phyloP scores from a whole-genome alignment of 257 asterid species.

The Parsonsia alboflavescens region DNA sequence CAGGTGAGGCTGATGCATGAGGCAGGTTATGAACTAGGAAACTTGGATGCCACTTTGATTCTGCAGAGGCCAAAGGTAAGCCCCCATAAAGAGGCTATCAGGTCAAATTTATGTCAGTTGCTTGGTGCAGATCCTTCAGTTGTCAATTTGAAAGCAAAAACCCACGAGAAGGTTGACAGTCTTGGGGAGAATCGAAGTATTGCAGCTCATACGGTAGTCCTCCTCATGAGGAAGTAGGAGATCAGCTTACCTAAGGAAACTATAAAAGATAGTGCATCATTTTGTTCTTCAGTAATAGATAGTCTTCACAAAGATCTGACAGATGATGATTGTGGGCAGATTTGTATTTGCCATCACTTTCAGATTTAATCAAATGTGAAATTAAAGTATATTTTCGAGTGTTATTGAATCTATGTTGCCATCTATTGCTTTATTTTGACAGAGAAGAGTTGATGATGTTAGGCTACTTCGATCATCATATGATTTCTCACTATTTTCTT shows the following conservation, averaged over 20 bases:
- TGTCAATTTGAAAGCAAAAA: slow-evolving; percentile 88
- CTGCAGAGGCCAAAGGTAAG: slow-evolving; percentile 90
- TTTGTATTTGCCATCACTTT: background rate
- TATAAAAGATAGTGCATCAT: slow-evolving; percentile 8
- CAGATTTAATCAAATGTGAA: background rate
- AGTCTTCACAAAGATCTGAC: background rate
- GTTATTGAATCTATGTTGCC: background rate
- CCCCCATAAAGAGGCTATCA: slow-evolving; percentile 85
- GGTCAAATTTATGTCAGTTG: slow-evolving; percentile 67
- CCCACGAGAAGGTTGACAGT: slow-evolving; percentile 97
- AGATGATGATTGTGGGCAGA: too few species aligned
- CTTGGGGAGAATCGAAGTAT: slow-evolving; percentile 96
- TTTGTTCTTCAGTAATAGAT: background rate
- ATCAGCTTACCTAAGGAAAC: background rate
- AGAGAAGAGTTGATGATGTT: too few species aligned
- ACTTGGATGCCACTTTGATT: slow-evolving; percentile 84
- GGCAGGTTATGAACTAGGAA: slow-evolving; percentile 88
- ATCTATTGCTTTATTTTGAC: too few species aligned
- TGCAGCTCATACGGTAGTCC: slow-evolving; percentile 93
- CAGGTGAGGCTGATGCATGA: slow-evolving; percentile 95
- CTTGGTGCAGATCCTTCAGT: slow-evolving; percentile 78
- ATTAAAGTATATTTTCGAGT: background rate
- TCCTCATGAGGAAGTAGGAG: slow-evolving; percentile 58
- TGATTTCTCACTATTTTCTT: too few species aligned
- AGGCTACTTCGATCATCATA: too few species aligned